Percentiles rank a stretch among this genome's conserved stretches.
These are phyloP conservation scores for Vigna mungo DNA, from an alignment of 306 rosid genomes.

Conservation along the genomic window DNA sequence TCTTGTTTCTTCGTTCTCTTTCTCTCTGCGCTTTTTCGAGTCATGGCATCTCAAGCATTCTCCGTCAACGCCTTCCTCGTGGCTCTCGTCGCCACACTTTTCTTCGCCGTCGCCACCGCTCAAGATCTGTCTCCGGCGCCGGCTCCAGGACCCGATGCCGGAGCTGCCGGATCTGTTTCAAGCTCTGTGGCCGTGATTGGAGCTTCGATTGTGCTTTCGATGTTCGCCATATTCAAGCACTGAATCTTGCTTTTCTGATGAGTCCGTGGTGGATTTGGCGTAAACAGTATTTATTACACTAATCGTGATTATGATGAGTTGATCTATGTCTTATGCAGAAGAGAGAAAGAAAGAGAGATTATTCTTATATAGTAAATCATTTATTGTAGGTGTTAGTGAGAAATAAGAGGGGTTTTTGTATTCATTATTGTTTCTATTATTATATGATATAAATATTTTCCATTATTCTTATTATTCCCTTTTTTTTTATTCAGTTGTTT, in stretches of 20 bases:
- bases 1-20: too few species aligned
- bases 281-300: not conserved
- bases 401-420: not conserved
- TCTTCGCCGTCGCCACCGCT: conserved; percentile 44
- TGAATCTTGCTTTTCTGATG: not conserved
- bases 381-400: not conserved
- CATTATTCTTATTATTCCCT: too few species aligned
- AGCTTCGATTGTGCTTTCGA: conserved; percentile 46
- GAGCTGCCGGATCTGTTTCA: conserved; percentile 41
- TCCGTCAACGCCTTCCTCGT: not conserved
- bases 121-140: conserved; percentile 54
- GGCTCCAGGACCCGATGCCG: conserved; percentile 44
- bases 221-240: conserved; percentile 45
- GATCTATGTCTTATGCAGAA: not conserved
- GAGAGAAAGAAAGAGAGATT: not conserved
- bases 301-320: not conserved
- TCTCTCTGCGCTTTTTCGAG: not conserved
- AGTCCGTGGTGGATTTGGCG: not conserved
- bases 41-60: not conserved
- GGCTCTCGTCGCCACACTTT: conserved; percentile 1
- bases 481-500: too few species aligned
- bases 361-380: not conserved
- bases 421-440: too few species aligned
- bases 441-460: too few species aligned
- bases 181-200: conserved; percentile 48